Percentiles rank a stretch among this genome's conserved stretches.
phyloP scores from a whole-genome alignment of 2,329 filamentous ascomycete genomes.

The Moelleriella libera region DNA sequence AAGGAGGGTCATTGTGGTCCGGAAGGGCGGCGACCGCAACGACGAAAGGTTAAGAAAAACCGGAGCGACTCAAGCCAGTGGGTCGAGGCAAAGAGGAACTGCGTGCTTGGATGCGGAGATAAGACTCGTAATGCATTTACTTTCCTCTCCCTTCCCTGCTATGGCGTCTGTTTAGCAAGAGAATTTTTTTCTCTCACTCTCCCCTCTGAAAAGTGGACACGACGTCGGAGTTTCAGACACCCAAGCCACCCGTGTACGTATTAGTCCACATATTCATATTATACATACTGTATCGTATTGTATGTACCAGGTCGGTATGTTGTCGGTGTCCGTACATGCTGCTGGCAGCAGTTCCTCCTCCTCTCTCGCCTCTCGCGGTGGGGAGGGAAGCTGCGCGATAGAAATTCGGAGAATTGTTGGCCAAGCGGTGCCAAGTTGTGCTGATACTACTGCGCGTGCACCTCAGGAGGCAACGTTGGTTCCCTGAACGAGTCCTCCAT shows the following conservation, averaged over 20 bases:
- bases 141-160: not conserved
- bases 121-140: not conserved
- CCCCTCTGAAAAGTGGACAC: not conserved
- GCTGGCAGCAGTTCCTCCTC: not conserved
- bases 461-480: not conserved
- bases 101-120: not conserved
- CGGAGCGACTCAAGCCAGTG: not conserved
- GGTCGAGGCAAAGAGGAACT: not conserved
- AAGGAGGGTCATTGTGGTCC: constrained; percentile 6
- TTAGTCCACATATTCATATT: no score
- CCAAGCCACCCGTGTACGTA: no score
- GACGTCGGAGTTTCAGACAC: not conserved
- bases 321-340: not conserved
- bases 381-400: not conserved
- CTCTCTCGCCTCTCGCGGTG: not conserved
- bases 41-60: not conserved
- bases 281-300: no score
- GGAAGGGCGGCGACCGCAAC: not conserved
- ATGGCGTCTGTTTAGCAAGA: not conserved
- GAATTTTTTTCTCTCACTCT: not conserved
- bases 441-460: not conserved
- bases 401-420: not conserved
- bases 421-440: not conserved
- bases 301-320: not conserved
- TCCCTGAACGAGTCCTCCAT: not conserved